Evolutionary conservation across 2,329 filamentous ascomycete genomes (phyloP), one percentile per base, ranked within the genome.

Genomic region (Aspergillus ustus): DNA sequence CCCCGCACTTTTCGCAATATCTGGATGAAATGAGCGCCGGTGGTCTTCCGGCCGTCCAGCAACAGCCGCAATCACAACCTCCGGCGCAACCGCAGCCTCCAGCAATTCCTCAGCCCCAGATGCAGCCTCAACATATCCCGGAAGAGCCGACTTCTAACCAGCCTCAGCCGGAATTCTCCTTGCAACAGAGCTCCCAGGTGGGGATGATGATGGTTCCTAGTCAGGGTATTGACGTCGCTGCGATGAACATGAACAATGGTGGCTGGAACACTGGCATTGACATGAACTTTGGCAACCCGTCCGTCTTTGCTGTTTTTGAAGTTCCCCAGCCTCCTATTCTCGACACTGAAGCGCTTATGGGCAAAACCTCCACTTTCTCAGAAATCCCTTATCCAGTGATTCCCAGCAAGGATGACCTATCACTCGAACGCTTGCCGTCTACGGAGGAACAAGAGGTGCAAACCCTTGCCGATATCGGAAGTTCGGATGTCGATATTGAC

Each of bases 161-260:
- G 46, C 77, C 80, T 45, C 78, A 83, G 59, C 81, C 81, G 66
- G 82, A 85, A 48, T 77, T 81, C 63, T 83, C 86, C 55, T 83
- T 86, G 69, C 85, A 89, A 66, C 89, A 91, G 73, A 89, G 77
- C 67, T 75, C 81, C 28, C 84, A 86, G 61, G 80, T 93, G 66
- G 89, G 89, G 72, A 91, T 96, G 85, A 87, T 90, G 61, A 90
- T 93, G 85, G 87, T 96, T 51, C 91, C 92, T 1, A 92, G 96
- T 78, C 88, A 91, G 69, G 83, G 81, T 56, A 83, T 93, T 77
- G 91, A 96, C 71, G 89, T 93, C 69, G 87, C 88, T 57, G 86
- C 90, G 78, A 84, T 95, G 69, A 85, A 86, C 70, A 76, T 93
- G 50, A 75, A 71, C 64, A 77, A 70, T 57, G 70, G 69, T 46